Base-by-base conservation (phyloP, 2,329 filamentous ascomycete genomes). In the Colletotrichum sp. region DNA sequence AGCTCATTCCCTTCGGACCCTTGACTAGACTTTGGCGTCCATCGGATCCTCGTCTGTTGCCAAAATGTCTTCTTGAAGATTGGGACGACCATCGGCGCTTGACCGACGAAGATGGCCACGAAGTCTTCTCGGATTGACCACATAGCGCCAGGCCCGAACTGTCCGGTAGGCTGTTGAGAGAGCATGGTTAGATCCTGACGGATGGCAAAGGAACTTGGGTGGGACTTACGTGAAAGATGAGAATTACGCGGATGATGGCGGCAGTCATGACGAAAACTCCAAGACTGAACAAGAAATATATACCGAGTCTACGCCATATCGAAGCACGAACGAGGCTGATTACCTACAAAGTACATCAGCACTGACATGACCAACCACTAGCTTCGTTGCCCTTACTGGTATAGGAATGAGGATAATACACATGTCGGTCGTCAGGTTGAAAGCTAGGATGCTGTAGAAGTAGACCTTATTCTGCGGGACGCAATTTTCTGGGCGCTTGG, bases 71-170 rank as follows among this genome's bases (percentile, higher is more conserved):
- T 79, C 34, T 74, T 80, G 36, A 81, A 72, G 1, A 82, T 73
- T 0, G 84, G 83, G 3, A 79, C 79, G 1, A 85, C 78, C 78
- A 86, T 83, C 3, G 84, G 83, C 0, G 83, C 81, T 60, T 86
- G 83, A 6, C 83, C 83, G 3, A 85, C 82, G 3, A 85, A 80
- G 52, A 86, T 82, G 5, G 82, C 83, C 9, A 85, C 82, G n/a
- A 83, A 81, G 69, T 84, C 83, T 74, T 86, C 84, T 14, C 84
- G 82, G 30, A 83, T 82, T 5, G 83, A 85, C 85, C 85, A 86
- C 24, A 86, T 81, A 1, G 84, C 84, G 8, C 52, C 72, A 3
- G 72, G 72, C 4, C 72, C 72, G 14, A 75, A 72, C 5, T 57
- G 55, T 5, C 72, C 68, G 3, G 55, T 72, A 9, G 68, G 72